Evolutionary conservation across 2,329 filamentous ascomycete genomes (phyloP), one percentile per base, ranked within the genome.

Genomic region (Pseudopyrenochaeta lycopersici): DNA sequence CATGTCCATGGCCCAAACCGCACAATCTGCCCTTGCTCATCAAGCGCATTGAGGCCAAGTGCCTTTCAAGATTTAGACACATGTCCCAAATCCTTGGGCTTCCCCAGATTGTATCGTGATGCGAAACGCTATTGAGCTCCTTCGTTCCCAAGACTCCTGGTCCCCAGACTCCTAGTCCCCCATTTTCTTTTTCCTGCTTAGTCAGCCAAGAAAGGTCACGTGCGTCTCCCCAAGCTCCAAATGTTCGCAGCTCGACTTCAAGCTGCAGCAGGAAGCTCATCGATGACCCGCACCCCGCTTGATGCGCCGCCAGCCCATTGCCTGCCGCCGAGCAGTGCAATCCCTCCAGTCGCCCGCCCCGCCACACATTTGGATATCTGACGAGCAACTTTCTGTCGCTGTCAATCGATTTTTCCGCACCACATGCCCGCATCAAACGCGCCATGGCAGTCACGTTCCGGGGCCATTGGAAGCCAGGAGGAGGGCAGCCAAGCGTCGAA

Each of bases 381-480:
- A 90, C 62, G 78, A 84, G 40, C 62, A 83, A 20, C 78, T 89
- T 12, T 72, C 76, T 20, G 72, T 76, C 46, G 81, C 82, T 2
- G 84, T 86, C 60, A 61, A 74, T 56, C 78, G 80, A 20, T 86
- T 85, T 72, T 75, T 78, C 47, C 80, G 77, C 39, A 79, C 77
- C 54, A 73, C 74, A 52, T 77, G 75, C 58, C 68, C 73, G 35
- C 78, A 80, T 54, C 78, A 79, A 59, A 73, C 73, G 66, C 81
- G 85, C 58, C 77, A 85, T 81, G 85, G 83, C 61, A 87, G 85
- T 76, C 80, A 80, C 59, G 82, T 86, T 2, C 86, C 86, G 10
- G 86, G 86, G 2, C 86, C 86, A 66, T 76, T 88, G 75, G 86
- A 88, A 73, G 85, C 85, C 40, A 80, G 82, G 56, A 79, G 81